Evolutionary conservation across 768 basidiomycete genomes (phyloP).

Genomic region (Termitomyces sp.): DNA sequence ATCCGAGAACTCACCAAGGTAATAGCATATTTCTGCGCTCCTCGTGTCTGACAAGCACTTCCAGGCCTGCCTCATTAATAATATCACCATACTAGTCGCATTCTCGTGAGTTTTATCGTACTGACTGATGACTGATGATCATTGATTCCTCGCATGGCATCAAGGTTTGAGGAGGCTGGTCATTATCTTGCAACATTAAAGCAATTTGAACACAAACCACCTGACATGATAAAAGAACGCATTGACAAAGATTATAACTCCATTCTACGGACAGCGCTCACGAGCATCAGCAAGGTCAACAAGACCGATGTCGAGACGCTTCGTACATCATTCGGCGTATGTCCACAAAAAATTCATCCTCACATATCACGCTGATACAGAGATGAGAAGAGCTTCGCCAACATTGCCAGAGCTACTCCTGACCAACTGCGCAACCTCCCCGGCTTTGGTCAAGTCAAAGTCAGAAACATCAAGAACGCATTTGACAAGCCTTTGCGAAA

Average conservation of each 20-base stretch:
- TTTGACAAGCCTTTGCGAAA: conserved; percentile 88
- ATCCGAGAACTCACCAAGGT: conserved; percentile 93
- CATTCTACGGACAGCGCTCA: conserved; percentile 77
- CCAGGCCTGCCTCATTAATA: conserved; percentile 85
- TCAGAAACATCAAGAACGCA: conserved; percentile 84
- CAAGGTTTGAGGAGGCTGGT: conserved; percentile 86
- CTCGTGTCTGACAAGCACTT: conserved; percentile 3
- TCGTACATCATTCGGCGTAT: conserved; percentile 88
- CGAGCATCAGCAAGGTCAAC: conserved; percentile 90
- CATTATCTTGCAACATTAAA: conserved; percentile 91
- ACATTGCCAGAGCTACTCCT: conserved; percentile 68
- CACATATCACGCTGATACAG: neutral
- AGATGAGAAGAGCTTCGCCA: conserved; percentile 70
- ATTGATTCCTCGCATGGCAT: conserved; percentile 1
- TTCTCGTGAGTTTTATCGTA: conserved; percentile 64
- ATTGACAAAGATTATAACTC: conserved; percentile 86
- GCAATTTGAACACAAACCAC: conserved; percentile 90
- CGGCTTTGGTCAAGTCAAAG: conserved; percentile 93
- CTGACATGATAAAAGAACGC: conserved; percentile 92
- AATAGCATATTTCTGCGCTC: neutral
- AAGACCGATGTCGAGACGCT: conserved; percentile 97
- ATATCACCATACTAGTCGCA: conserved; percentile 87
- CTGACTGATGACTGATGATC: neutral
- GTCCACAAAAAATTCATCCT: conserved; percentile 11
- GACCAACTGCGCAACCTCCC: conserved; percentile 82